These are phyloP conservation scores for Hanseniaspora uvarum DNA, from an alignment of 1,139 yeast species.

Conservation along the genomic window DNA sequence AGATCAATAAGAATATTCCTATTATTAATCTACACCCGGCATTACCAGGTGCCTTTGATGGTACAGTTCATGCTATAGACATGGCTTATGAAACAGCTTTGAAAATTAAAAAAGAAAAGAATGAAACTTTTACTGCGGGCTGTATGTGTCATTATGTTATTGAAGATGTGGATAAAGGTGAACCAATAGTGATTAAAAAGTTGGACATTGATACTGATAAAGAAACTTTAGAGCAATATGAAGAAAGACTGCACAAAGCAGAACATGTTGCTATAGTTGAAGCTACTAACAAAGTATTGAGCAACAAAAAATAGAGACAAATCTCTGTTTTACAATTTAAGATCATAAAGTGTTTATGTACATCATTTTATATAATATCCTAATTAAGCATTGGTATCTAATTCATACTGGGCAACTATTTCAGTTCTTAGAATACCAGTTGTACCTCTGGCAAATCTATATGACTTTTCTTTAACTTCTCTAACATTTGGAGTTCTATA, in stretches of 20 bases:
- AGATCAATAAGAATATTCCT: conserved; percentile 53
- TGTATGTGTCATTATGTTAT: conserved; percentile 95
- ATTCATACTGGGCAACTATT: conserved; percentile 56
- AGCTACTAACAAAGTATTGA: conserved; percentile 59
- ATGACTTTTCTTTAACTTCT: conserved; percentile 66
- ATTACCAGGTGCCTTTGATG: conserved; percentile 92
- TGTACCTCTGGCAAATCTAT: conserved; percentile 82
- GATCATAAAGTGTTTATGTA: neutral
- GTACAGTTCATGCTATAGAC: conserved; percentile 84
- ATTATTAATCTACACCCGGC: conserved; percentile 95
- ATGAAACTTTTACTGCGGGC: conserved; percentile 46
- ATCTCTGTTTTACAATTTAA: neutral
- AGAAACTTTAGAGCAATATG: conserved; percentile 71
- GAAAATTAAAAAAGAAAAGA: conserved; percentile 39
- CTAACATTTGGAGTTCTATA: conserved; percentile 85
- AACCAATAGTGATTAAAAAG: conserved; percentile 74
- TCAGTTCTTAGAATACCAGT: conserved; percentile 68
- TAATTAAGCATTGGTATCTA: conserved; percentile 29
- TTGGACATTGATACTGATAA: conserved; percentile 51
- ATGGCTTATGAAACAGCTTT: conserved; percentile 95
- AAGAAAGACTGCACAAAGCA: conserved; percentile 65
- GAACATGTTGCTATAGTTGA: conserved; percentile 91
- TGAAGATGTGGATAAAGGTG: conserved; percentile 87
- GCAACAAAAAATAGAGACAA: neutral
- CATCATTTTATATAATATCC: neutral